Base-by-base conservation (phyloP, 2,329 filamentous ascomycete species). In the Arthroderma sp. region DNA sequence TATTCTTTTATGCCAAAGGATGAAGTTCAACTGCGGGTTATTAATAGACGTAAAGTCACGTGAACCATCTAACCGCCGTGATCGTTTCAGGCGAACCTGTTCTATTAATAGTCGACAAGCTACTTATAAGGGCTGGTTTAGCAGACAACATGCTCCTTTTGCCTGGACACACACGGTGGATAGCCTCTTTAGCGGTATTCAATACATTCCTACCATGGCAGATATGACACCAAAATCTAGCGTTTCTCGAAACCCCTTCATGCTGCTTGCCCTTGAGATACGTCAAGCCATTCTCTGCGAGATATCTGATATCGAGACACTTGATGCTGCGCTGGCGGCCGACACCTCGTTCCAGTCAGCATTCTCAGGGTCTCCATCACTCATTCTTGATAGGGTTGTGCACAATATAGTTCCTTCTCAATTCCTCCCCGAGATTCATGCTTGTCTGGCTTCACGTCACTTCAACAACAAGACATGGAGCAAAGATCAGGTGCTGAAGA, bases 201-300 rank as follows among this genome's bases (percentile, higher is more conserved):
- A 22, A 22, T 22, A 22, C 15, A 22, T 22, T 22, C 15, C 15
- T 22, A 22, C 15, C 15, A 22, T 22, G 15, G 15, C 15, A 22
- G 36, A 37, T 10, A 42, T 46, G 34, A 27, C 15, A 8, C 27
- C 37, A 37, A n/a, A 5, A 5, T 27, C 31, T 28, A 46, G 28
- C 31, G 9, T 29, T 11, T 31, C 9, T 10, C 46, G 11, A 41
- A 29, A 33, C 31, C 44, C 44, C 27, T 49, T 49, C 30, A 31
- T 36, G 11, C 34, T 40, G 28, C 41, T 49, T 30, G 29, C 47
- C 30, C 36, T 40, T 4, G 47, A 49, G 31, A 6, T 49, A 15
- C 30, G 43, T 1, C 47, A 46, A 8, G 43, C 43, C 32, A 46
- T 46, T 29, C 47, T 49, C 36, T 46, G 36, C 38, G 28, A 46